phyloP scores from a whole-genome alignment of 441 rosid species.

The Manihot esculenta region DNA sequence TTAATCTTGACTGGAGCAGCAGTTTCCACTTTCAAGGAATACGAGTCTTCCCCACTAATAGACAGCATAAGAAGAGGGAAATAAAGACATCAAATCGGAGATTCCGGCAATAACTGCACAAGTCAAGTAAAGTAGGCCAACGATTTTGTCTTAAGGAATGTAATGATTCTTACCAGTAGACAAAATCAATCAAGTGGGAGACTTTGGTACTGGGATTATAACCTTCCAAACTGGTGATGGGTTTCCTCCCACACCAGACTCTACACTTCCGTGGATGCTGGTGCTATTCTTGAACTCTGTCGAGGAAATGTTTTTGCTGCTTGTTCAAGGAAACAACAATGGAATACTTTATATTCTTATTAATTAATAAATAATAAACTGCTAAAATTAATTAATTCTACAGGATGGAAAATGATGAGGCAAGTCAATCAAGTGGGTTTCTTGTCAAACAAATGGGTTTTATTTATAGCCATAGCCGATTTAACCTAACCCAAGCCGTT shows the following conservation, averaged over 20 bases:
- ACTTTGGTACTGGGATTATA: no score
- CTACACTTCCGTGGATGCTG: background rate
- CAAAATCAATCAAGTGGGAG: no score
- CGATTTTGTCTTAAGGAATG: background rate
- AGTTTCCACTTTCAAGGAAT: background rate
- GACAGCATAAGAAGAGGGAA: background rate
- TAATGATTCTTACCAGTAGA: constrained; percentile 1
- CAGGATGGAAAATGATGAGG: no score
- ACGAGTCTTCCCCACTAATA: background rate
- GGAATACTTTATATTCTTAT: no score
- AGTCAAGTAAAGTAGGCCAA: background rate
- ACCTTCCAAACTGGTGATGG: no score
- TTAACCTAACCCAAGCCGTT: no score
- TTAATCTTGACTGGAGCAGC: background rate
- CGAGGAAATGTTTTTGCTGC: background rate
- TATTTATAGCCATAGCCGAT: no score
- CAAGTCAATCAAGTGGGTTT: no score
- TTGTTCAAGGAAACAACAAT: background rate
- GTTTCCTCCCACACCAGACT: background rate
- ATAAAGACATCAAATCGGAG: background rate
- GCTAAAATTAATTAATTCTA: no score
- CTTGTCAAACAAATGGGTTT: no score
- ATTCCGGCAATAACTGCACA: background rate
- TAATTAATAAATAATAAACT: no score
- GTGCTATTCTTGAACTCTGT: background rate